These are phyloP conservation scores for Penicillium vulpinum DNA, from an alignment of 2,329 filamentous ascomycete species.

Conservation along the genomic window DNA sequence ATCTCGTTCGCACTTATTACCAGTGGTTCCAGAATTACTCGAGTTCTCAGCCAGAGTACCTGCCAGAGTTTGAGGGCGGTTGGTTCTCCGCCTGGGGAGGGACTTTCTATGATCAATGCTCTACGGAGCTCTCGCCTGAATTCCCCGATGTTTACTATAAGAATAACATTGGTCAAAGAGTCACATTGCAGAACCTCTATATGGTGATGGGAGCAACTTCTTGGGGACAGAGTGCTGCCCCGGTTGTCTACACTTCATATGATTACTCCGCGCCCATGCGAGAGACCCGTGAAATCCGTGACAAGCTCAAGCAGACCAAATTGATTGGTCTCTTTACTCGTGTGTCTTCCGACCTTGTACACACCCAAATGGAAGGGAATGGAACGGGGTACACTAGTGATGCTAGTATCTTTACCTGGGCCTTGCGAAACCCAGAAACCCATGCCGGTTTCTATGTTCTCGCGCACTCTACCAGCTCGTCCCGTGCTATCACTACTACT, in stretches of 20 bases:
- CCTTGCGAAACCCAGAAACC: slow-evolving; percentile 53
- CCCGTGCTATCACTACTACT: slow-evolving; percentile 48
- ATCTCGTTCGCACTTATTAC: slow-evolving; percentile 54
- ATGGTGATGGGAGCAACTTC: slow-evolving; percentile 59
- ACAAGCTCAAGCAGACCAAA: slow-evolving; percentile 58
- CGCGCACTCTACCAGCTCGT: slow-evolving; percentile 50
- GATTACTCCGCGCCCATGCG: slow-evolving; percentile 53
- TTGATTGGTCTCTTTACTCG: slow-evolving; percentile 56
- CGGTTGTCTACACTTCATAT: slow-evolving; percentile 52
- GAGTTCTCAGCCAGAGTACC: slow-evolving; percentile 52
- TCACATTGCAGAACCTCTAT: slow-evolving; percentile 53
- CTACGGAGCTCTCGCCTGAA: slow-evolving; percentile 46
- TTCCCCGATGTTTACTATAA: slow-evolving; percentile 60
- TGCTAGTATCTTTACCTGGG: slow-evolving; percentile 51
- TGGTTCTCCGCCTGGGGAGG: slow-evolving; percentile 57
- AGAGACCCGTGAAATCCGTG: slow-evolving; percentile 55
- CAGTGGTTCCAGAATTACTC: slow-evolving; percentile 60
- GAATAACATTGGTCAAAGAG: slow-evolving; percentile 54
- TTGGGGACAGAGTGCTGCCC: slow-evolving; percentile 54
- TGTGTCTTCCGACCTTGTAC: slow-evolving; percentile 52
- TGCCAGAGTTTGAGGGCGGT: slow-evolving; percentile 57
- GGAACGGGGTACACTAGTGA: slow-evolving; percentile 52
- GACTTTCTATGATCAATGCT: slow-evolving; percentile 54
- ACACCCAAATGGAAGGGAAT: slow-evolving; percentile 57
- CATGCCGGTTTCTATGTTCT: slow-evolving; percentile 54